Evolutionary conservation across 192 early-diverging fungal genomes (phyloP), one percentile per base, ranked within the genome.

Genomic region (Backusella morwellensis): DNA sequence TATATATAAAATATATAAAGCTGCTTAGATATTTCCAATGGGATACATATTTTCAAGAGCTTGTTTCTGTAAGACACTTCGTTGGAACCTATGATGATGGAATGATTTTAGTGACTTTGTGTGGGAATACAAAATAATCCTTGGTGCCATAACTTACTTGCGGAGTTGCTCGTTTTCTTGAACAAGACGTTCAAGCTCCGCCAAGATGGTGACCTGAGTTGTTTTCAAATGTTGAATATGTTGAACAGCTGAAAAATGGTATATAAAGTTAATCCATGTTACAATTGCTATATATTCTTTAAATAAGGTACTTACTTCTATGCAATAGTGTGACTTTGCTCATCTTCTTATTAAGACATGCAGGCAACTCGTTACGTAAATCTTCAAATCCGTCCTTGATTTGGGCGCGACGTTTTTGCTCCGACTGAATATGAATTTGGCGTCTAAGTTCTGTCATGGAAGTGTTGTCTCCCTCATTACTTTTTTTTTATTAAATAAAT

Each of bases 171-270:
- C 81, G 44, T 83, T 83, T 72, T 83, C 81, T 50, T 78, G 75
- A 35, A 83, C 73, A 36, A 83, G 78, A 29, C 81, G 66, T 74
- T 83, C 81, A 6, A 83, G 67, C 70, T 83, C 81, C 42, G 77
- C 75, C 52, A 83, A 67, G 52, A 83, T 77, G 8, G 78, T 75
- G 41, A 74, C 76, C 75, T 80, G 79, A 50, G 79, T 80, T 42
- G 76, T 75, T 44, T 85, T 85, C 56, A 85, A 74, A 70, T 85
- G 84, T 54, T 83, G 76, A 74, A 85, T 83, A 76, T 85, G 84
- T 66, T 83, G 76, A 69, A 85, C 84, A 77, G 84, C 78, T 79
- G 42, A 15, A 35, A 35, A 35, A 29, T 72, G 23, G 35, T 59
- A n/a, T 26, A 26, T 59, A 59, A 59, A 59, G 56, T 59, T 44